Base-by-base conservation (phyloP, 1,284 basidiomycete genomes). In the Austroboletus novae-zelandiae region DNA sequence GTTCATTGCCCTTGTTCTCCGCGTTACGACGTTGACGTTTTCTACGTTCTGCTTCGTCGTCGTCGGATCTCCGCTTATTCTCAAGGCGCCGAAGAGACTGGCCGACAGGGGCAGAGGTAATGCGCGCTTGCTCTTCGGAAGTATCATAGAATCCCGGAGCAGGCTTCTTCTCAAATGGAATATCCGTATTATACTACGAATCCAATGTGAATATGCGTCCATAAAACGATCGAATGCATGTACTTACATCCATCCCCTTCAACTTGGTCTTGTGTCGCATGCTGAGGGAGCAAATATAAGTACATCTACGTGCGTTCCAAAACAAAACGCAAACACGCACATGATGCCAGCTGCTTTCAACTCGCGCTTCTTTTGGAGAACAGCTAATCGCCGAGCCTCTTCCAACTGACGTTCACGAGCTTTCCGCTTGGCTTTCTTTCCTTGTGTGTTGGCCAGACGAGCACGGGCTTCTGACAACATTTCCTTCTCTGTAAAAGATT, bases 391-490 rank as follows among this genome's bases (percentile, higher is more conserved):
- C 46, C 96, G 80, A 0, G 97, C 96, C 69, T 99, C 97, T 65
- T 99, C 97, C 44, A 99, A 74, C 65, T 97, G 94, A 56, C 94
- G 85, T 68, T 99, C 97, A 47, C 97, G 83, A 13, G 94, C 97
- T 73, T 99, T 99, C 59, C 97, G 86, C 72, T 99, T 99, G 2
- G 97, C 97, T 72, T 99, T 99, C 72, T 99, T 99, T 29, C 97
- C 97, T 70, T 99, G 97, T 0, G 97, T 99, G 67, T 99, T 99
- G 45, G 97, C 97, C 39, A 99, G 78, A 74, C 97, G 87, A 9
- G 97, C 97, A 61, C 97, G 87, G 44, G 97, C 97, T 70, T 99
- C 97, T 7, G 95, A 98, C 58, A 99, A 77, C 97, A 99, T 99
- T 71, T 99, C 97, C 85, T 99, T 99, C 71, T 99, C 97, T 93